These are phyloP conservation scores for Aspergillus alliaceus DNA, from an alignment of 2,329 filamentous ascomycete genomes.

Conservation along the genomic window DNA sequence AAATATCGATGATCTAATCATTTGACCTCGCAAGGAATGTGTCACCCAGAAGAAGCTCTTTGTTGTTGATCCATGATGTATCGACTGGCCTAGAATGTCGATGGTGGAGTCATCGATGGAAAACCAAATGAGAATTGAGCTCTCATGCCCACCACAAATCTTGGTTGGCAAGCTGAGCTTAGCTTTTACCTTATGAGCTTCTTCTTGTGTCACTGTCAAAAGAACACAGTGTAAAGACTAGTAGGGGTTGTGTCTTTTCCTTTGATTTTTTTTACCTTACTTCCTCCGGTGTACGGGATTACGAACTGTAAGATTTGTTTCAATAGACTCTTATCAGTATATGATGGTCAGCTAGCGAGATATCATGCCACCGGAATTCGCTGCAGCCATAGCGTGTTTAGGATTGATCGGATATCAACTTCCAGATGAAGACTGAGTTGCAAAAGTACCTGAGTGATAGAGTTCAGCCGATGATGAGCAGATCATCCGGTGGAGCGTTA, in stretches of 20 bases:
- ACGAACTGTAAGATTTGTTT: neutral
- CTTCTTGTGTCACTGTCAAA: neutral
- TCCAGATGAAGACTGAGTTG: neutral
- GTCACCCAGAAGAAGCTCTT: neutral
- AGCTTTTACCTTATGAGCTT: neutral
- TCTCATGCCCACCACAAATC: neutral
- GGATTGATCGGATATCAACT: neutral
- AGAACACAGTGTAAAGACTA: neutral
- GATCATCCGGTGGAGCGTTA: neutral
- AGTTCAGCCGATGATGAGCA: neutral
- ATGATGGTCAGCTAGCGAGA: neutral
- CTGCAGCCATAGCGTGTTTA: neutral
- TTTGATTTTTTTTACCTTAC: neutral
- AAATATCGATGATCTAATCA: neutral
- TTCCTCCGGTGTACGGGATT: too few species aligned
- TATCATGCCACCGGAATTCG: neutral
- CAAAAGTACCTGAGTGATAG: neutral
- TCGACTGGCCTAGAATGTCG: conserved; percentile 1
- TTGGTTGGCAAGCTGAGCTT: neutral
- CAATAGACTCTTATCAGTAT: neutral
- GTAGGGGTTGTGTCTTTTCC: neutral
- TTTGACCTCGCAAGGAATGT: neutral
- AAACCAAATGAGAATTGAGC: too few species aligned
- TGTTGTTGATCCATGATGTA: neutral
- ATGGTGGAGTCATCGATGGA: neutral